Base-by-base conservation (phyloP, 2,329 filamentous ascomycete species). In the Epicoccum nigrum region DNA sequence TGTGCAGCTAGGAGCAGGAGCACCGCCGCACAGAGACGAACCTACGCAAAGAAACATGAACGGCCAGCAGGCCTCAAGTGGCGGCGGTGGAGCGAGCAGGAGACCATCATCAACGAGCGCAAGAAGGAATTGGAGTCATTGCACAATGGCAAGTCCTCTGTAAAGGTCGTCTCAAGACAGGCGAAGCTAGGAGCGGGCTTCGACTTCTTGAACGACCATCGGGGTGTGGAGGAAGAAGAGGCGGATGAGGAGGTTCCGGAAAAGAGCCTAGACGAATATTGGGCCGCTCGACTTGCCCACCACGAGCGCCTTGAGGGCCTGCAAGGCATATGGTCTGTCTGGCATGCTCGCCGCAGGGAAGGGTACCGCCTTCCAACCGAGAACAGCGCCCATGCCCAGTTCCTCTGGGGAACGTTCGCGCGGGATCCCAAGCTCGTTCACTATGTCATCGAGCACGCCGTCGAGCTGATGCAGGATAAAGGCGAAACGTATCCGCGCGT, bases 331-430 rank as follows among this genome's bases (percentile, higher is more conserved):
- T 38, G 59, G n/a, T 66, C 71, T 6, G 70, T 80, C 4, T 83
- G 78, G 77, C 54, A 70, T 25, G 73, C 67, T 3, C 35, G 72
- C 76, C 65, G 66, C 59, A 42, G 58, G 11, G 65, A 72, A 19
- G 59, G 65, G 2, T 61, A 79, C 19, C 59, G 68, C 17, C 55
- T 82, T 9, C 79, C 79, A 12, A 69, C 62, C 2, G 54, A 59
- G 11, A 74, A 75, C 15, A 65, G 60, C 13, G 44, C 54, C n/a
- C 58, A 74, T 4, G 76, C 78, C 15, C 65, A 74, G 7, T 65
- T 64, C 11, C 54, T 83, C 6, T 83, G 81, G 81, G 63, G 64
- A 0, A 74, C 69, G 0, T 76, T 82, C 39, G 55, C 81, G 37
- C 68, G 71, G 42, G 51, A 76, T 28, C 49, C 58, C 7, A 32